Base-by-base conservation (phyloP, 768 basidiomycete genomes). In the Gymnopilus dilepis region DNA sequence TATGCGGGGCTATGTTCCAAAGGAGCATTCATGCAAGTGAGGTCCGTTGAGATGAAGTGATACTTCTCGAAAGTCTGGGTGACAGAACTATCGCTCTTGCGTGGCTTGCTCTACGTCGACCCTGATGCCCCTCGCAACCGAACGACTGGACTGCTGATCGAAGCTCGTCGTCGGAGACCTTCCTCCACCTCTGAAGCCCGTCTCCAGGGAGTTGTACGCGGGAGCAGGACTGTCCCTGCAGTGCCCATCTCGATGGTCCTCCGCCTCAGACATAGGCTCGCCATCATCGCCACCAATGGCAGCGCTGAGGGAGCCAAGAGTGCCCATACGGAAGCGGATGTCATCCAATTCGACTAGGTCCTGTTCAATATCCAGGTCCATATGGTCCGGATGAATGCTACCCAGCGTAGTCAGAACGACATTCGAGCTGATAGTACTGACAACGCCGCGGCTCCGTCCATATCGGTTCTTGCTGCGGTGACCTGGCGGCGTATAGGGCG, bases 361-460 rank as follows among this genome's bases (percentile, higher is more conserved):
- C 21, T 76, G 84, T 60, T 85, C 84, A 28, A 80, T 65, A 63
- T 82, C 80, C 48, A 80, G 66, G 28, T 84, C 82, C 65, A 80
- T 72, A 55, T 80, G 77, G 58, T 84, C 83, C 12, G 82, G 79
- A 51, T 77, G 81, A 34, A 87, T 83, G 66, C 81, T 88, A 34
- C 87, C 87, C 22, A 89, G 75, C 2, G 87, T 88, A 41, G 86
- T 88, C 52, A 89, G 76, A 64, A 88, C 80, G 47, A 89, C 78
- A 56, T 86, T 86, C 15, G 87, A 87, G 65, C 84, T 80, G 50
- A 84, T 79, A n/a, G 80, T 81, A 45, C 84, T 84, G 30, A 80
- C 77, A 8, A 80, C 72, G 15, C 82, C 84, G 6, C 79, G 78
- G 52, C 72, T 78, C 38, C 78, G 73, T 31, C 74, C 65, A 59